Conservation (phyloP, 306 rosid species). For the Fragaria nilgerrensis region DNA sequence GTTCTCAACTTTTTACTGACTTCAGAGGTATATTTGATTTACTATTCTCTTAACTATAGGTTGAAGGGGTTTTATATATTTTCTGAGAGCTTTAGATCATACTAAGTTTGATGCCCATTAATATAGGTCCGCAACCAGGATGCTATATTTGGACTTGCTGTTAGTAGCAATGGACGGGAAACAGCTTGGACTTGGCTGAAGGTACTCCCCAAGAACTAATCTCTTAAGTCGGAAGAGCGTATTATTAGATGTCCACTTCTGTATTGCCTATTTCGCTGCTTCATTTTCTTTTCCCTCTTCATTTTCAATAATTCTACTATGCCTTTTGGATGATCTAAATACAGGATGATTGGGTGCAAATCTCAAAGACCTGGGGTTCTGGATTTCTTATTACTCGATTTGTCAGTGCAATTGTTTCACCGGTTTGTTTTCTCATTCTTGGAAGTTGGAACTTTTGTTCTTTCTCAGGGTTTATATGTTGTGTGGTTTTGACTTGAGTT, state of each 20-base stretch:
- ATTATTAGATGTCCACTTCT: neutral
- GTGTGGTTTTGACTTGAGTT: constrained; percentile 5
- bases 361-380: constrained; percentile 62
- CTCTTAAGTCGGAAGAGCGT: neutral
- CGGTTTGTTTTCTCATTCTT: constrained; percentile 52
- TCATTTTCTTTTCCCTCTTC: neutral
- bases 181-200: constrained; percentile 86
- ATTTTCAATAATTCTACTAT: neutral
- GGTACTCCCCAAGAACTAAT: constrained; percentile 42
- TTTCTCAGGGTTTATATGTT: neutral
- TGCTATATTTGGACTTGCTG: constrained; percentile 64
- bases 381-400: constrained; percentile 74
- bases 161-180: constrained; percentile 62
- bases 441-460: constrained; percentile 7
- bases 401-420: constrained; percentile 65
- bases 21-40: constrained; percentile 27
- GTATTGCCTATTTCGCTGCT: neutral
- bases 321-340: constrained; percentile 8
- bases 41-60: constrained; percentile 12
- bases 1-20: constrained; percentile 45
- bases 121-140: constrained; percentile 86
- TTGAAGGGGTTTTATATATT: constrained; percentile 1
- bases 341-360: constrained; percentile 71
- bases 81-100: constrained; percentile 21
- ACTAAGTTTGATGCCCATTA: constrained; percentile 1